A percentile compares a stretch with the other conserved stretches of the same genome.
phyloP scores from a whole-genome alignment of 2,329 filamentous ascomycete species.

The Ceratocystis lukuohia region DNA sequence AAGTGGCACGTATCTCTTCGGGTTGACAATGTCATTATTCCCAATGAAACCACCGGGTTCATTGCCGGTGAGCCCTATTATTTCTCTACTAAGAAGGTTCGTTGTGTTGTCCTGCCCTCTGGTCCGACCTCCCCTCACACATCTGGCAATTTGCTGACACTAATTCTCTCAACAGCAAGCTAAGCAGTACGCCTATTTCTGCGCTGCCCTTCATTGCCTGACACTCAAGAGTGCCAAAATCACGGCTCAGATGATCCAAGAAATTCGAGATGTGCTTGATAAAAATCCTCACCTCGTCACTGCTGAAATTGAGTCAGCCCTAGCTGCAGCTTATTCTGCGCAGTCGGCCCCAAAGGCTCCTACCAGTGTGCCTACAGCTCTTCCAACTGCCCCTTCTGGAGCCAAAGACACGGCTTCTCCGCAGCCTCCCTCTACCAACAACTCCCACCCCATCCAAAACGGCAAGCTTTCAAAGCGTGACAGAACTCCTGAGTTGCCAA shows the following conservation, averaged over 20 bases:
- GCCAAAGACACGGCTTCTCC: neutral
- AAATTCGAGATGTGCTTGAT: neutral
- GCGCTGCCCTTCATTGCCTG: conserved; percentile 30
- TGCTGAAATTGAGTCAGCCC: neutral
- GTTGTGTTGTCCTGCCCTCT: conserved; percentile 3
- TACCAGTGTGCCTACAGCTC: neutral
- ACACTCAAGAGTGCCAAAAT: neutral
- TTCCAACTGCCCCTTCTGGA: neutral
- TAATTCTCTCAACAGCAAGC: conserved; percentile 28
- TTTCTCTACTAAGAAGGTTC: conserved; percentile 37
- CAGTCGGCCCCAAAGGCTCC: neutral
- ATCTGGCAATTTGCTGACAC: neutral
- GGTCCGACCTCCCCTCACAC: neutral
- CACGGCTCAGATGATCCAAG: neutral
- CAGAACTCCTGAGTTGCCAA: neutral
- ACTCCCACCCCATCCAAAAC: neutral
- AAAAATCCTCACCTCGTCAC: neutral
- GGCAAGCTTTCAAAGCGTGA: neutral
- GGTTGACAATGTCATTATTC: conserved; percentile 20
- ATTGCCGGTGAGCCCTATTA: conserved; percentile 24
- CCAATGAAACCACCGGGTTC: conserved; percentile 27
- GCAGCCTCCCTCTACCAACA: neutral
- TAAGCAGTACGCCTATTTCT: conserved; percentile 40
- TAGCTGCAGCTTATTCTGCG: neutral
- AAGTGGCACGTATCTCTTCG: conserved; percentile 5